A percentile compares a stretch with the other conserved stretches of the same genome.
Conservation (phyloP, 2,329 filamentous ascomycete genomes). For the Blastomyces parvus region DNA sequence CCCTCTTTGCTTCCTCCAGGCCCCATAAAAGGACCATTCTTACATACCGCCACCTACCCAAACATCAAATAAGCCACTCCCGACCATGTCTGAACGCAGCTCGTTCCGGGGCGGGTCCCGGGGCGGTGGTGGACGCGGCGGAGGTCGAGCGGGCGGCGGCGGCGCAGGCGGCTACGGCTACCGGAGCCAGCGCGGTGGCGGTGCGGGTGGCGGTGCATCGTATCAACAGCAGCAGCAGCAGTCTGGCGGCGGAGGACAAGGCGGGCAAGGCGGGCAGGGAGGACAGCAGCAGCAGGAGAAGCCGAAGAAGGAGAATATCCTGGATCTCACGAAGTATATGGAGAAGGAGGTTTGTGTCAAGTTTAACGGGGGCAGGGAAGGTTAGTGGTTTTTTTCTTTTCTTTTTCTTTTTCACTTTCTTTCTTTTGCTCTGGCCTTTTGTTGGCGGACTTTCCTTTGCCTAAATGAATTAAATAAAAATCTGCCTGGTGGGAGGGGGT, state of each 20-base stretch:
- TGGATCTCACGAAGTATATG: constrained; percentile 92
- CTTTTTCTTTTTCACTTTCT: constrained; percentile 1
- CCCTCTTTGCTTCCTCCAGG: neutral
- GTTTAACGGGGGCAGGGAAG: constrained; percentile 89
- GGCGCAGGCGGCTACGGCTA: constrained; percentile 27
- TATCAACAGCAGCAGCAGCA: constrained; percentile 30
- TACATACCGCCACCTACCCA: no score
- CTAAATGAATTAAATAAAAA: no score
- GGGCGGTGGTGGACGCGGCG: constrained; percentile 30
- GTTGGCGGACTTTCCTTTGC: neutral
- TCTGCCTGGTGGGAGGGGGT: no score
- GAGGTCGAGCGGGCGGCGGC: constrained; percentile 35
- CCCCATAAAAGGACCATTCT: neutral
- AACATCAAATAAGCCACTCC: neutral
- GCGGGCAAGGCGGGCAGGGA: constrained; percentile 34
- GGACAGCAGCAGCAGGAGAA: constrained; percentile 53
- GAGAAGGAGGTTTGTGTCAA: constrained; percentile 93
- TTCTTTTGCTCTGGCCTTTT: neutral
- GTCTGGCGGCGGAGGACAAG: constrained; percentile 38
- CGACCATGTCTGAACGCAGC: constrained; percentile 34
- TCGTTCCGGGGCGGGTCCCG: constrained; percentile 49
- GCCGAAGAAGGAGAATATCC: constrained; percentile 97
- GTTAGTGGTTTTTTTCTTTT: constrained; percentile 40
- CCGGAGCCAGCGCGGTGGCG: constrained; percentile 39
- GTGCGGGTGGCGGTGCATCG: constrained; percentile 27